Conservation (phyloP, 1,284 basidiomycete genomes). For the Apiotrichum gracile region DNA sequence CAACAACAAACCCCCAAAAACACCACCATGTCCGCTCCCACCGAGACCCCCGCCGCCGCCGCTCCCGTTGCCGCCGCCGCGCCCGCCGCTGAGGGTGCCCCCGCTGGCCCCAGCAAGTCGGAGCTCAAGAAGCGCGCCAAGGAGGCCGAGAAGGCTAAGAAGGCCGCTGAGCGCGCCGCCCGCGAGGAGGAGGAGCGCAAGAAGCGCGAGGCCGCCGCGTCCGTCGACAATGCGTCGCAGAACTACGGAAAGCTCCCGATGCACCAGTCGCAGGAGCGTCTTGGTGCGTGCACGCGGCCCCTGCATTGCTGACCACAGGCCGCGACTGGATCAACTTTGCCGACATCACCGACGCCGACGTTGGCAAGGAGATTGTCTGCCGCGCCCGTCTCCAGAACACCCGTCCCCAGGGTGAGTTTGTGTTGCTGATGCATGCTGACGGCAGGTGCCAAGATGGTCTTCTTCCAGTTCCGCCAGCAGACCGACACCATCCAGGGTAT, state of each 20-base stretch:
- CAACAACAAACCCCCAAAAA: neutral
- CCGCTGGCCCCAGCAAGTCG: constrained; percentile 64
- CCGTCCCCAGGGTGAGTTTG: constrained; percentile 68
- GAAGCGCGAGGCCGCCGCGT: constrained; percentile 67
- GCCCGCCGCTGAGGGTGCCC: constrained; percentile 10
- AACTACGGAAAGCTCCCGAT: constrained; percentile 88
- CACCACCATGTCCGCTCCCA: constrained; percentile 21
- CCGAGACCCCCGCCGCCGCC: constrained; percentile 8
- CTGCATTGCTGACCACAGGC: constrained; percentile 41
- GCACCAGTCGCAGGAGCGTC: constrained; percentile 76
- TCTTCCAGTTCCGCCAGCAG: constrained; percentile 85
- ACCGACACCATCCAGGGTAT: constrained; percentile 86
- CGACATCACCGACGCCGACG: constrained; percentile 59
- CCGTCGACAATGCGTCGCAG: constrained; percentile 71
- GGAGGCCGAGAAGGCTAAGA: constrained; percentile 86
- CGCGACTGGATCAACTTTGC: constrained; percentile 57
- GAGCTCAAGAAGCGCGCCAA: constrained; percentile 91
- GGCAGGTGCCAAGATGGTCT: constrained; percentile 78
- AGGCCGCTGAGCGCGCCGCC: constrained; percentile 75
- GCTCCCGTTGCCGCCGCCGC: constrained; percentile 7
- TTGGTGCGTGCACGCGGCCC: constrained; percentile 36
- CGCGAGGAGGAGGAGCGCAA: constrained; percentile 71
- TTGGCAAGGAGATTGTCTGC: constrained; percentile 75
- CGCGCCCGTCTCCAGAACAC: constrained; percentile 89
- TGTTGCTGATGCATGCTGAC: neutral